Conservation (phyloP, 2,329 filamentous ascomycete genomes). For the Fusarium palustre region DNA sequence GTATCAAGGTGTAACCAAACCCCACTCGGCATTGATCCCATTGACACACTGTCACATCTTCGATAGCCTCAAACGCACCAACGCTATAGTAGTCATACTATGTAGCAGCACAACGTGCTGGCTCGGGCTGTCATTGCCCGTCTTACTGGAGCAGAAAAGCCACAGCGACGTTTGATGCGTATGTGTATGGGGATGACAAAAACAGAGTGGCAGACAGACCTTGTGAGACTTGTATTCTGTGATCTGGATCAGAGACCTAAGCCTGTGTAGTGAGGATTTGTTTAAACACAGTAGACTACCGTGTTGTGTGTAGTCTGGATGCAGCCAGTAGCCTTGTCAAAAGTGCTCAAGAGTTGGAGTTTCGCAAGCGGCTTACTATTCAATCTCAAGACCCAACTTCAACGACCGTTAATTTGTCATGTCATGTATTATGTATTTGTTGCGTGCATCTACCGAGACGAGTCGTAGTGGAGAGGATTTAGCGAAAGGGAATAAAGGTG, state of each 20-base stretch:
- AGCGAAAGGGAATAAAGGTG: conserved; percentile 26
- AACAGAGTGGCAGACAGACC: conserved; percentile 8
- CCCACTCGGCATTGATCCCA: conserved; percentile 20
- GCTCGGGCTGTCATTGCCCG: background rate
- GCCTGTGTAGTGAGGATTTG: conserved; percentile 7
- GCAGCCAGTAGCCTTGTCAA: background rate
- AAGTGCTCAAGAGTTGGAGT: background rate
- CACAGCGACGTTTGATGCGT: conserved; percentile 10
- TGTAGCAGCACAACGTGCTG: conserved; percentile 22
- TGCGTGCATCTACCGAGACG: background rate
- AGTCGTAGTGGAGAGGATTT: conserved; percentile 14
- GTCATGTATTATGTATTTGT: conserved; percentile 16
- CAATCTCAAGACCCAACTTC: conserved; percentile 14
- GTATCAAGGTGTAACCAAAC: conserved; percentile 9
- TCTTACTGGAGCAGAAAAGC: background rate
- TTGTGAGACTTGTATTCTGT: conserved; percentile 36
- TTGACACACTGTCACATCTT: conserved; percentile 25
- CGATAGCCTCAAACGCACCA: conserved; percentile 35
- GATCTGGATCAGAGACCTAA: conserved; percentile 8
- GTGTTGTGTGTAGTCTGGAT: conserved; percentile 4
- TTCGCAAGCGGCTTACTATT: conserved; percentile 14
- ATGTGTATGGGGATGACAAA: conserved; percentile 19
- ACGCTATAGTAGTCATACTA: conserved; percentile 5
- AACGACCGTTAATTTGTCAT: conserved; percentile 25
- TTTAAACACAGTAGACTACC: background rate